Base-by-base conservation (phyloP, 306 rosid genomes). In the peach (Prunus persica) region DNA sequence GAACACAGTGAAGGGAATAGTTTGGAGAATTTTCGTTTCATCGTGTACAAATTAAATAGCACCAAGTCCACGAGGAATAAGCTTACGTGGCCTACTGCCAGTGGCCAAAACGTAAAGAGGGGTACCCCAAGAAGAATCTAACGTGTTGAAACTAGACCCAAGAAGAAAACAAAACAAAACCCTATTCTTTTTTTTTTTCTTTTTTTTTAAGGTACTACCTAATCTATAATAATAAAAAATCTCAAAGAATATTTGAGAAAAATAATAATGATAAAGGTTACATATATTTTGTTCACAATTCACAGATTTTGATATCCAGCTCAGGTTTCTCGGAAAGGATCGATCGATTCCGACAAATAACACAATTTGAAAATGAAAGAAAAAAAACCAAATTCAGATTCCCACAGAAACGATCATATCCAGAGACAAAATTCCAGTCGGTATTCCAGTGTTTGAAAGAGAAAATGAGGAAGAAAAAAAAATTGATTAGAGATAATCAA, bases 61-160 rank as follows among this genome's bases (percentile, higher is more conserved):
- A 83, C 73, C 74, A 82, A 79, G 81, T 65, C 81, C 93, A 85
- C 82, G 76, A 68, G 89, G 75, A 72, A 79, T 62, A 13, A 41
- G 81, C 78, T 82, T 79, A 84, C 58, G 88, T 87, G 96, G 80
- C 89, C 3, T 47, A 5, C 55, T 73, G 41, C 38, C 2, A 91
- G 63, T 81, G 93, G 91, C 54, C 75, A 16, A 54, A 74, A 27
- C 25, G 38, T 72, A 76, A 74, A 82, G 73, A 84, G 73, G 71
- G 81, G 75, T 56, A 68, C 76, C 78, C 80, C 75, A 38, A 77
- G 82, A 81, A 81, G 86, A 88, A 84, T 90, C 91, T 83, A 65
- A 69, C 22, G 8, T 19, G 65, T 51, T 72, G 74, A 68, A 38
- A 62, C 71, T 72, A 72, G 64, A 71, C 82, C 79, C 63, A 30